phyloP scores from a whole-genome alignment of 345 rosid species.

The Crucihimalaya himalaica region DNA sequence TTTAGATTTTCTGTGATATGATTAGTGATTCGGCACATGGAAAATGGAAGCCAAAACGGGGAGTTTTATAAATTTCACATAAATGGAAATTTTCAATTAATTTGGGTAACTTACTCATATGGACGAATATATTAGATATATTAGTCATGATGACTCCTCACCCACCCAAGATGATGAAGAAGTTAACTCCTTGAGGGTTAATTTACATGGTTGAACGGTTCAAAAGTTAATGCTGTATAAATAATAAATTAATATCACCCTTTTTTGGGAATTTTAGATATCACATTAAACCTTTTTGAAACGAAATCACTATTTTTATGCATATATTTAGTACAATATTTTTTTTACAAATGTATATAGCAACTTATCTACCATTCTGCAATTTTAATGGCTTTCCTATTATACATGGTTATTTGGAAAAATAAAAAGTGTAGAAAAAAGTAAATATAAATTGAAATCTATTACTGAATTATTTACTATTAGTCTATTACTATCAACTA shows the following conservation, averaged over 20 bases:
- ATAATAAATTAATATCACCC: background rate
- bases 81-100: background rate
- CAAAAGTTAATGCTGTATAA: background rate
- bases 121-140: background rate
- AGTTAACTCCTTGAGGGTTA: background rate
- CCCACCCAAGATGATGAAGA: background rate
- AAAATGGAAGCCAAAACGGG: constrained; percentile 11
- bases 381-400: background rate
- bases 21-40: background rate
- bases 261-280: background rate
- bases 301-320: background rate
- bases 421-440: background rate
- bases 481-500: background rate
- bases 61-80: background rate
- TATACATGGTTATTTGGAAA: background rate
- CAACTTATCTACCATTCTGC: background rate
- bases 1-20: constrained; percentile 23
- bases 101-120: background rate
- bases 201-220: background rate
- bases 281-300: background rate
- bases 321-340: background rate
- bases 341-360: background rate
- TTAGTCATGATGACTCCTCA: constrained; percentile 6
- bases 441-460: background rate
- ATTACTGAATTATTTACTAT: background rate